Evolutionary conservation across 176 grass and related monocot species (phyloP).

Genomic region (Areca catechu): DNA sequence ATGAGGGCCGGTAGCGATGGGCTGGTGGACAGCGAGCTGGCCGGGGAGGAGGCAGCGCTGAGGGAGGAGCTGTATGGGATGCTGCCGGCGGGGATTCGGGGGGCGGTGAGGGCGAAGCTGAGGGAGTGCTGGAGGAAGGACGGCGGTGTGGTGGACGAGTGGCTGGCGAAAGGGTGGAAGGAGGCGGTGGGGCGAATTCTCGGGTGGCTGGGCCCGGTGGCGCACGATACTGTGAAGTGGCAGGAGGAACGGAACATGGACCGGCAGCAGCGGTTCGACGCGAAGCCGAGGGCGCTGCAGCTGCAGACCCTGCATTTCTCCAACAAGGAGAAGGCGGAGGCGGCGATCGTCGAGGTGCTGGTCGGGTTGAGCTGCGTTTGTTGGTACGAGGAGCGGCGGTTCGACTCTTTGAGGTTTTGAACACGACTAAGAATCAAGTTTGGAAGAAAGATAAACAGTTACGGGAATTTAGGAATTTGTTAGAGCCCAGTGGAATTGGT

Average conservation of each 20-base stretch:
- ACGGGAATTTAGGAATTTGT: no score
- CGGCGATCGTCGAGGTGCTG: constrained; percentile 62
- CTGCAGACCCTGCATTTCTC: constrained; percentile 90
- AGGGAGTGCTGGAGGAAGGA: constrained; percentile 41
- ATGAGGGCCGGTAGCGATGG: constrained; percentile 5
- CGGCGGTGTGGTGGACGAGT: constrained; percentile 21
- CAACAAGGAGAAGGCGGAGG: constrained; percentile 52
- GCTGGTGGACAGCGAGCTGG: background rate
- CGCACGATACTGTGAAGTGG: constrained; percentile 59
- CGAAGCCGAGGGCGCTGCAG: constrained; percentile 32
- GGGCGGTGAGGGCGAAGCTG: constrained; percentile 42
- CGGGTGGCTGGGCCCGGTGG: constrained; percentile 63
- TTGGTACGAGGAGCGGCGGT: constrained; percentile 52
- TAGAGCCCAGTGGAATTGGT: no score
- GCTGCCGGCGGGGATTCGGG: constrained; percentile 55
- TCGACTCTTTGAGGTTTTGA: background rate
- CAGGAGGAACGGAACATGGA: constrained; percentile 75
- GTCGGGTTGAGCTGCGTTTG: constrained; percentile 58
- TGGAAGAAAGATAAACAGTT: no score
- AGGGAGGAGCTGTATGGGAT: constrained; percentile 69
- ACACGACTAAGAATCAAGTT: no score
- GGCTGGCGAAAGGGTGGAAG: constrained; percentile 30
- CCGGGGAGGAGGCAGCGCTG: constrained; percentile 32
- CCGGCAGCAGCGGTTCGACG: constrained; percentile 48
- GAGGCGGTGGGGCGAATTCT: constrained; percentile 31